A percentile compares a stretch with the other conserved stretches of the same genome.
Evolutionary conservation across 768 basidiomycete species (phyloP).

Genomic region (Termitomyces sp.): DNA sequence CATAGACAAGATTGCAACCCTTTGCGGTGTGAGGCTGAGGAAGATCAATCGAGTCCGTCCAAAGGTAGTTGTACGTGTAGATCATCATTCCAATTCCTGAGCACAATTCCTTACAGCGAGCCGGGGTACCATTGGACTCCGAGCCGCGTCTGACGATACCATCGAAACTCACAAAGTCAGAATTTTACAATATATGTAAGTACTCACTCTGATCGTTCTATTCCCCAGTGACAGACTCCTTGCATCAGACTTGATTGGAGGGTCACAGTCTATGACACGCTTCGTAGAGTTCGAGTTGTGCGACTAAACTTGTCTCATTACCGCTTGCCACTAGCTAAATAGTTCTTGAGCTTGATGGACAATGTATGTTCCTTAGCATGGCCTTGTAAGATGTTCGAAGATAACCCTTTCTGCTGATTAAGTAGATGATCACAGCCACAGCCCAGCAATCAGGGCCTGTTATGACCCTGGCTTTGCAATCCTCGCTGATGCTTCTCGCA

Average conservation of each 20-base stretch:
- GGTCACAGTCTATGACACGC: conserved; percentile 22
- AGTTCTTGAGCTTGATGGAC: not conserved
- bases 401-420: too few species aligned
- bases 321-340: not conserved
- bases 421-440: not conserved
- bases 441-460: not conserved
- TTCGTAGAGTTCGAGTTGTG: conserved; percentile 25
- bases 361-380: not conserved
- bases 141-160: conserved; percentile 21
- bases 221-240: not conserved
- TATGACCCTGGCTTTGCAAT: not conserved
- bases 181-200: conserved; percentile 32
- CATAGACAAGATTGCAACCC: conserved; percentile 16
- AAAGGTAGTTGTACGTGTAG: conserved; percentile 19
- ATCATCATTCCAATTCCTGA: not conserved
- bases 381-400: not conserved
- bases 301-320: not conserved
- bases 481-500: not conserved
- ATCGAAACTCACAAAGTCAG: conserved; percentile 24
- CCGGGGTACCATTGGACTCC: conserved; percentile 26
- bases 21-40: conserved; percentile 22
- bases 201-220: not conserved
- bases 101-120: conserved; percentile 18
- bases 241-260: conserved; percentile 22
- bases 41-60: conserved; percentile 25